Percentiles rank a stretch among this genome's conserved stretches.
Conservation (phyloP, 257 asterid species). For the Ajuga chamaepitys region DNA sequence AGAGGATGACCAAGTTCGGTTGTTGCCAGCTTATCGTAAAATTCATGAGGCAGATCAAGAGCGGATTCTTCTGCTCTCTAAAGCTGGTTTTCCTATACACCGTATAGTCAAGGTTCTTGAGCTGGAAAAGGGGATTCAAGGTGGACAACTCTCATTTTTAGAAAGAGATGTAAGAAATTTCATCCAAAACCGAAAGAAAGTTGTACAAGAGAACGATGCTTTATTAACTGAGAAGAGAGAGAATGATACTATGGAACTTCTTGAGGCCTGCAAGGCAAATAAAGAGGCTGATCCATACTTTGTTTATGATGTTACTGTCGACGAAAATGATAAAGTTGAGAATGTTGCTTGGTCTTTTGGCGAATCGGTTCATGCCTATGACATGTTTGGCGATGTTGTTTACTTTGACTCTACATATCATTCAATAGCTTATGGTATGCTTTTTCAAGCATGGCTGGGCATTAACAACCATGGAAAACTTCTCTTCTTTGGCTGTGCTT, state of each 20-base stretch:
- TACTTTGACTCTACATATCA: constrained; percentile 52
- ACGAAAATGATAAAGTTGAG: constrained; percentile 54
- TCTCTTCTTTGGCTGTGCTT: constrained; percentile 50
- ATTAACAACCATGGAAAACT: constrained; percentile 53
- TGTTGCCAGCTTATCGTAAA: constrained; percentile 68
- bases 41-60: constrained; percentile 66
- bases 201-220: constrained; percentile 49
- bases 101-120: constrained; percentile 62
- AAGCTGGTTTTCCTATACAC: constrained; percentile 61
- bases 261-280: constrained; percentile 44
- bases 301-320: constrained; percentile 41
- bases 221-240: constrained; percentile 53
- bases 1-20: constrained; percentile 63
- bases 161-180: constrained; percentile 75
- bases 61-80: constrained; percentile 49
- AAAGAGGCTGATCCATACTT: constrained; percentile 54
- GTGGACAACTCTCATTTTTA: constrained; percentile 49
- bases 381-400: constrained; percentile 55
- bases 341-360: constrained; percentile 64
- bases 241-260: constrained; percentile 45
- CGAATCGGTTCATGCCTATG: constrained; percentile 44
- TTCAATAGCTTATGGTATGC: constrained; percentile 38
- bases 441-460: constrained; percentile 61
- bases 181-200: constrained; percentile 53
- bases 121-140: constrained; percentile 54